These are phyloP conservation scores for Chlorociboria aeruginascens DNA, from an alignment of 495 filamentous ascomycete species.

Conservation along the genomic window DNA sequence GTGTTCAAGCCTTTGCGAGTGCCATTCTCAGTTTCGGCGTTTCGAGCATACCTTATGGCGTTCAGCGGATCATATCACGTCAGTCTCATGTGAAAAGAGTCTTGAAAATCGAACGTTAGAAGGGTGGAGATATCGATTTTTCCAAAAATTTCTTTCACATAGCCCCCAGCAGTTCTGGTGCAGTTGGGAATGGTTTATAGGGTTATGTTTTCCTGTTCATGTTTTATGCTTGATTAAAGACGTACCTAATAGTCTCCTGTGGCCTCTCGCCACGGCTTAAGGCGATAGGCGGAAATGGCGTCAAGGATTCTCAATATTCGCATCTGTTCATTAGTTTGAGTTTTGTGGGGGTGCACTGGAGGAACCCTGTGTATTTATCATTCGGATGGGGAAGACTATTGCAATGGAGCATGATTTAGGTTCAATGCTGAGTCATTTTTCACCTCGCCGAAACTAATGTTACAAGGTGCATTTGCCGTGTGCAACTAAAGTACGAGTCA, in stretches of 20 bases:
- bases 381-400: conserved; percentile 9
- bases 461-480: not conserved
- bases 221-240: conserved; percentile 15
- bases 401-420: conserved; percentile 14
- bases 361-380: conserved; percentile 22
- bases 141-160: conserved; percentile 20
- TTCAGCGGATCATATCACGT: conserved; percentile 19
- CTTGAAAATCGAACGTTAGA: conserved; percentile 14
- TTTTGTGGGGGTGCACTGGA: conserved; percentile 7
- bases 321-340: conserved; percentile 15
- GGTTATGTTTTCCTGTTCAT: conserved; percentile 14
- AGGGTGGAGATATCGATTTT: conserved; percentile 6
- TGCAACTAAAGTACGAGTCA: not conserved
- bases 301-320: conserved; percentile 15
- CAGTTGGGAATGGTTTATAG: conserved; percentile 14
- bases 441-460: no score
- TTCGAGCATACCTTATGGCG: conserved; percentile 21
- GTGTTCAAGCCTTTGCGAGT: conserved; percentile 1
- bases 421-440: not conserved
- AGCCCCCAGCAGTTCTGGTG: conserved; percentile 4
- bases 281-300: conserved; percentile 13
- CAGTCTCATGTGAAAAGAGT: conserved; percentile 19
- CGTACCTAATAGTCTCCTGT: conserved; percentile 15
- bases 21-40: conserved; percentile 18
- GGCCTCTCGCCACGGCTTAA: conserved; percentile 12